phyloP scores from a whole-genome alignment of 1,284 basidiomycete genomes.

The Uromyces viciae-fabae region DNA sequence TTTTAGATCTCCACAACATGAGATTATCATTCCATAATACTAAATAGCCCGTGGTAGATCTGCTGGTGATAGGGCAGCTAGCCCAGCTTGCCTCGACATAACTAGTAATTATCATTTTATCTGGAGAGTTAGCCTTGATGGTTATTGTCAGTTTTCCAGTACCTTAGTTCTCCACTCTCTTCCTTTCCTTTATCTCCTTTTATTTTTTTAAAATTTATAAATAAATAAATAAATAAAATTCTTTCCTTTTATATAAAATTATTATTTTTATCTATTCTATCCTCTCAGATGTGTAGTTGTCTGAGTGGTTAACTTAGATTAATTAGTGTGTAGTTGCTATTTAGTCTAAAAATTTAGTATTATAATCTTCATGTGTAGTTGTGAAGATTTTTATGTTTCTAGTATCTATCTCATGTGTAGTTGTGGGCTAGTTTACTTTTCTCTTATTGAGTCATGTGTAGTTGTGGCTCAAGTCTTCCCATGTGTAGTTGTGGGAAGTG shows the following conservation, averaged over 20 bases:
- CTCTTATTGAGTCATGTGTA: no score
- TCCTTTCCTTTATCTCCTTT: neutral
- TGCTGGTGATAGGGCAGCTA: neutral
- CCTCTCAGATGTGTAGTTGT: no score
- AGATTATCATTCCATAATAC: neutral
- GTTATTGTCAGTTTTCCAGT: neutral
- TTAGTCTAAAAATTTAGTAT: no score
- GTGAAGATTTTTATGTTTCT: no score
- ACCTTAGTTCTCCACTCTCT: neutral
- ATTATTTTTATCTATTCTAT: neutral
- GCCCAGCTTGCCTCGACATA: constrained; percentile 22
- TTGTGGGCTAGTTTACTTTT: no score
- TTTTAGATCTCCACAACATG: neutral
- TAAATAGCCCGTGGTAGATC: constrained; percentile 8
- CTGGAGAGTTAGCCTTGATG: neutral
- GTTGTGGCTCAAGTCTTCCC: no score
- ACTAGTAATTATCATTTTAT: neutral
- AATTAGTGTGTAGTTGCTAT: no score
- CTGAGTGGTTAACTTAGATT: no score
- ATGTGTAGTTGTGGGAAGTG: no score
- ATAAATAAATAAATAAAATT: no score
- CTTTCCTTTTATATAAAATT: neutral
- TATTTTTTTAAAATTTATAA: neutral
- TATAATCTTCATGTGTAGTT: no score
- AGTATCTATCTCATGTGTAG: no score